A percentile compares a stretch with the other conserved stretches of the same genome.
These are phyloP conservation scores for Candida sanyaensis DNA, from an alignment of 1,139 yeast genomes.

Conservation along the genomic window DNA sequence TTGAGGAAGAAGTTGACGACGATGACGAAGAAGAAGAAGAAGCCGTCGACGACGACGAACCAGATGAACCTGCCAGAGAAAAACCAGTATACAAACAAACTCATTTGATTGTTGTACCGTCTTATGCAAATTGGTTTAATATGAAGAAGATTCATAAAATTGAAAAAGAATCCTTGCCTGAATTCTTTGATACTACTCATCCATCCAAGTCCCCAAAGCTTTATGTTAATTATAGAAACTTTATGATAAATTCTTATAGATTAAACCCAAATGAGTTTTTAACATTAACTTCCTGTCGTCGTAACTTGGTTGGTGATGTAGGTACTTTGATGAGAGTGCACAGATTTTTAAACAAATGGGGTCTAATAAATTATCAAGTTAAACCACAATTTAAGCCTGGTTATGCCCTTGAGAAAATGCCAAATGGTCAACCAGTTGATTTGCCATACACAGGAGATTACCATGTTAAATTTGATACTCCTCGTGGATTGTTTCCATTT, in stretches of 20 bases:
- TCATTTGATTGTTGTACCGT: constrained; percentile 89
- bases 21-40: constrained; percentile 18
- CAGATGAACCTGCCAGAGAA: constrained; percentile 43
- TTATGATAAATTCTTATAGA: constrained; percentile 90
- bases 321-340: constrained; percentile 91
- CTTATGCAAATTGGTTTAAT: constrained; percentile 90
- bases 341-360: constrained; percentile 92
- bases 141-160: constrained; percentile 66
- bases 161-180: constrained; percentile 79
- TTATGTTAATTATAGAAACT: constrained; percentile 85
- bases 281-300: constrained; percentile 90
- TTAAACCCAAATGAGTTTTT: constrained; percentile 91
- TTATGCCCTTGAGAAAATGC: constrained; percentile 59
- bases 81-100: constrained; percentile 54
- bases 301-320: constrained; percentile 95
- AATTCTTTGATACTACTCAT: constrained; percentile 76
- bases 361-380: constrained; percentile 91
- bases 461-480: constrained; percentile 78
- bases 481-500: constrained; percentile 92
- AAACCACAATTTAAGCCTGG: constrained; percentile 68
- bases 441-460: constrained; percentile 70
- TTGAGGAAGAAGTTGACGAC: neutral
- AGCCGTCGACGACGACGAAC: constrained; percentile 34
- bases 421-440: constrained; percentile 47
- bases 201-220: constrained; percentile 87